Base-by-base conservation (phyloP, 2,329 filamentous ascomycete genomes). In the Arachnopeziza araneosa region DNA sequence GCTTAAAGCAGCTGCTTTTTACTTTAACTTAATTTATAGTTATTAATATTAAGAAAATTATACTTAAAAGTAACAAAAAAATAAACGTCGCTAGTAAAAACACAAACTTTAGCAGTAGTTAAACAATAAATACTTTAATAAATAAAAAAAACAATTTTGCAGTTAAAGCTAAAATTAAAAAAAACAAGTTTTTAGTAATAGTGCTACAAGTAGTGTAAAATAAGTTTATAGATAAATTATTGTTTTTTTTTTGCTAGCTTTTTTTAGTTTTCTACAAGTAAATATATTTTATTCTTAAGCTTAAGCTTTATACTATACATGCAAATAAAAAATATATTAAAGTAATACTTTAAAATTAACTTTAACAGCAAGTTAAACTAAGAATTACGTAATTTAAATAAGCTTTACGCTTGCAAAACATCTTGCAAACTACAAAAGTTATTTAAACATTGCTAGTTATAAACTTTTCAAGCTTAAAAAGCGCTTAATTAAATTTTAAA, bases 1-100 rank as follows among this genome's bases (percentile, higher is more conserved):
- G 55, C 59, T 52, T n/a, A 56, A 55, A 19, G 59, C 59, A 58
- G 52, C 44, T 24, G 56, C 59, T 53, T 61, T 55, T 51, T 61
- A 61, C 30, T 7, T n/a, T 56, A 24, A 58, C 52, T 57, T 61
- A 24, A n/a, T 30, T n/a, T 54, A 54, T 26, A 10, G 44, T 36
- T 49, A 17, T 44, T 44, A 12, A 44, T 44, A 44, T 44, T 3
- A 19, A 12, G 36, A 19, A 14, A 12, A 44, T 14, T 12, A 21
- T 19, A 50, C 48, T 21, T 19, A 24, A 50, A 2, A 12, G 26
- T 56, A 19, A 48, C 53, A 23, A 56, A 44, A 48, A 56, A 9
- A 30, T 30, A n/a, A 30, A 9, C 9, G 26, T 30, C 9, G 26
- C 5, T 30, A 30, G 5, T 30, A 30, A 30, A 9, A 9, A 30